Base-by-base conservation (phyloP, 2,329 filamentous ascomycete genomes). In the Paecilomyces fulvus region DNA sequence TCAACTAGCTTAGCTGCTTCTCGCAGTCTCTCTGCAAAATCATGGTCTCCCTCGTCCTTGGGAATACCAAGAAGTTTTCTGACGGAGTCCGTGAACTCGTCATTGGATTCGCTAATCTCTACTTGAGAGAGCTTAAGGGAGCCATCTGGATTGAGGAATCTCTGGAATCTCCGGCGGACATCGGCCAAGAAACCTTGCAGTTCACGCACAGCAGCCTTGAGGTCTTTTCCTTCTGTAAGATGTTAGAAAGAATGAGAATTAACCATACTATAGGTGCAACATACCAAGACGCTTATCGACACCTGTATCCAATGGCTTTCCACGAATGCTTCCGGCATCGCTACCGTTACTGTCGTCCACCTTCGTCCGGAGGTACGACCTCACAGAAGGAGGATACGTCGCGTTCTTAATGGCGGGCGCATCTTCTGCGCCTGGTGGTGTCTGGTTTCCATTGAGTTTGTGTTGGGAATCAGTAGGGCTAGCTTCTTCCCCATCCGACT, bases 101-200 rank as follows among this genome's bases (percentile, higher is more conserved):
- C 74, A 5, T 67, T 63, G 43, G 70, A 65, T 23, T 62, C 62
- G 52, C 69, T 64, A 6, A 59, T 61, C 37, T 70, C 65, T 10
- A 67, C 61, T 48, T 68, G 67, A 6, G 69, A 60, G 28, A 62
- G 60, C 59, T 73, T 76, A 14, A 77, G 68, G 2, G 71, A 77
- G 2, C 84, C 84, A 60, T 86, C 82, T 0, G 77, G 77, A 56
- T 81, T 80, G 30, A 87, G 74, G 63, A 83, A 83, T 50, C 79
- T 79, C 64, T 86, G 83, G 31, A 87, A 79, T 52, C 83, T 78
- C 23, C 81, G 77, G 58, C 94, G 85, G 17, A 92, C 90, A 60
- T 95, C 90, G 0, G 91, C 92, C 7, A 99, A 81, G 67, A 95
- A 99, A 23, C 87, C 87, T 65, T 89, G 90, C 1, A 99, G 79